Evolutionary conservation across 129 eudicot genomes (phyloP).

Genomic region (Helianthus tuberosus): DNA sequence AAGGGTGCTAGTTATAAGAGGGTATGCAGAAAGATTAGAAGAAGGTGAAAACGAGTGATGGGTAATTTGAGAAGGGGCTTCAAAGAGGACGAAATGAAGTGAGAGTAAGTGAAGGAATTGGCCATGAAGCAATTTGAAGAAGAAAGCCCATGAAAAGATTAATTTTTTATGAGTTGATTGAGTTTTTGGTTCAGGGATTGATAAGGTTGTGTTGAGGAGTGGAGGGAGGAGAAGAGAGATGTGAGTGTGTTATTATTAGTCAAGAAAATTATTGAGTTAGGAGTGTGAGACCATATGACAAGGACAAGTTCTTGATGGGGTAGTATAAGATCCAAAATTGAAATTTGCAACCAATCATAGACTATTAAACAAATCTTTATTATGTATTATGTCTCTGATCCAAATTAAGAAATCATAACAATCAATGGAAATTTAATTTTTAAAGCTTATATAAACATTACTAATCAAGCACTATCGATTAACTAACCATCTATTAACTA

Average conservation of each 20-base stretch:
- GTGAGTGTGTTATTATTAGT: not conserved
- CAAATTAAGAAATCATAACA: too few relatives aligned
- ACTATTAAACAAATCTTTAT: slow-evolving; percentile 15
- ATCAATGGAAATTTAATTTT: too few relatives aligned
- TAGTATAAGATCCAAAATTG: slow-evolving; percentile 32
- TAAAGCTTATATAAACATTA: too few relatives aligned
- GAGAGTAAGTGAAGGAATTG: slow-evolving; percentile 35
- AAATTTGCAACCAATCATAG: slow-evolving; percentile 20
- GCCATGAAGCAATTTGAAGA: slow-evolving; percentile 40
- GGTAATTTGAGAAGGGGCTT: slow-evolving; percentile 40
- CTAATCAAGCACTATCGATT: too few relatives aligned
- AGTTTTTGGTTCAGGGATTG: slow-evolving; percentile 16
- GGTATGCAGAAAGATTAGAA: slow-evolving; percentile 68
- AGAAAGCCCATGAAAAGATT: slow-evolving; percentile 48
- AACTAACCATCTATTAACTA: too few relatives aligned
- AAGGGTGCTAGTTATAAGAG: slow-evolving; percentile 48
- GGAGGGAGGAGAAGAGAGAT: not conserved
- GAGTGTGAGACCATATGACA: not conserved
- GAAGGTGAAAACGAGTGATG: slow-evolving; percentile 63
- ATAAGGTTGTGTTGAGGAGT: slow-evolving; percentile 27
- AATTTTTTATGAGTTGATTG: not conserved
- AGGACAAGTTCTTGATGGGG: not conserved
- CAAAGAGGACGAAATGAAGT: slow-evolving; percentile 33
- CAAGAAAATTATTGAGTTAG: slow-evolving; percentile 21
- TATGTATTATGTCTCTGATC: not conserved